Evolutionary conservation across 2,329 filamentous ascomycete species (phyloP).

Genomic region (Epichloe gansuensis): DNA sequence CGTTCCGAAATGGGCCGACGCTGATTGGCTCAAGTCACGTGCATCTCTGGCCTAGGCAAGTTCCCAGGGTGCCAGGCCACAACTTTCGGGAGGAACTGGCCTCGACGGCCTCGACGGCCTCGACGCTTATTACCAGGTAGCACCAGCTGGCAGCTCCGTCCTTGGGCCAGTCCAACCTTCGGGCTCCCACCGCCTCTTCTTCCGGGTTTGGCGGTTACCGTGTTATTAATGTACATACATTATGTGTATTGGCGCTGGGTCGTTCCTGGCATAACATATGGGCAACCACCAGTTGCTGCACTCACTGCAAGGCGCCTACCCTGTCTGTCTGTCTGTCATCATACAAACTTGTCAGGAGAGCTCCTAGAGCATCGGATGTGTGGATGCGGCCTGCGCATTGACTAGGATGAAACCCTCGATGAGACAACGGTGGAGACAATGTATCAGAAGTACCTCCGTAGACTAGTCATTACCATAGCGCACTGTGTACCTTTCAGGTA

Average conservation of each 20-base stretch:
- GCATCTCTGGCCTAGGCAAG: slow-evolving; percentile 12
- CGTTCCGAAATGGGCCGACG: slow-evolving; percentile 31
- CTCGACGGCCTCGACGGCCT: not conserved
- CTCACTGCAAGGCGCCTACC: not conserved
- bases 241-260: not conserved
- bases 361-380: too few species aligned
- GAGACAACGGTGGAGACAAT: too few species aligned
- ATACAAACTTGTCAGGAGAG: too few species aligned
- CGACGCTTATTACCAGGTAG: not conserved
- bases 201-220: not conserved
- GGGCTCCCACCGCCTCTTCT: not conserved
- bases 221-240: not conserved
- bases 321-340: not conserved
- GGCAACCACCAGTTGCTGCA: not conserved
- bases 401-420: too few species aligned
- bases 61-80: not conserved
- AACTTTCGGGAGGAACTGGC: not conserved
- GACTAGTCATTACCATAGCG: too few species aligned
- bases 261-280: not conserved
- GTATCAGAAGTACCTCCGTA: too few species aligned
- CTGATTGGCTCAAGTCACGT: slow-evolving; percentile 30
- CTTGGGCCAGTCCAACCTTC: not conserved
- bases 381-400: too few species aligned
- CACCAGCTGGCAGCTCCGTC: not conserved
- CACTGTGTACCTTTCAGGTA: too few species aligned